Evolutionary conservation across 345 rosid species (phyloP), one percentile per base, ranked within the genome.

Genomic region (Linum lewisii): DNA sequence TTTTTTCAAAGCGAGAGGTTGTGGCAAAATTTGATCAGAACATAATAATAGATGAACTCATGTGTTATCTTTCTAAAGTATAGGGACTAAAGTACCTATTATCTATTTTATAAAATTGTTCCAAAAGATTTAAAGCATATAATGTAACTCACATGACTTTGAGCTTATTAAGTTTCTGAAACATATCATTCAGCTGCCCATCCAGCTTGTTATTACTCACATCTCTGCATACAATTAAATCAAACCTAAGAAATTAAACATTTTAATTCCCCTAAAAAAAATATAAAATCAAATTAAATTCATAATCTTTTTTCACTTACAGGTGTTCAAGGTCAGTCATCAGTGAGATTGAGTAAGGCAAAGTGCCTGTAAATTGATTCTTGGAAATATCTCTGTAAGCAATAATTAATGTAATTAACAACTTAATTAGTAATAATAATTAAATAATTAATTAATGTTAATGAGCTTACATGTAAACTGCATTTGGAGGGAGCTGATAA

Each of bases 401-500:
- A 25, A 52, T 54, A 64, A 25, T 51, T 63, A 54, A n/a, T n/a
- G n/a, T n/a, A n/a, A n/a, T n/a, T 53, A 66, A 13, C 42, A 59
- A 62, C 29, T 52, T 64, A 54, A n/a, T n/a, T n/a, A n/a, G n/a
- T 53, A 66, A 13, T 42, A 62, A 58, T 62, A 19, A 58, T 63
- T n/a, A 56, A 51, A 64, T 10, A 24, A 36, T n/a, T 42, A 18
- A 36, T 5, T 29, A 25, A 0, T 37, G 20, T 38, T 21, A 20
- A 7, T 4, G 22, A 6, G 66, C 94, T 81, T 79, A 89, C 99
- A 93, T 55, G 64, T 79, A 63, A 65, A 26, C 63, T 58, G 74
- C 71, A 57, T 78, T 85, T 20, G 94, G 94, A 70, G 99, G 99
- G 63, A 93, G 88, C 75, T 93, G 99, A 60, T 89, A 93, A 5